phyloP scores from a whole-genome alignment of 1,284 basidiomycete genomes.

The Boletus hoseneyae region DNA sequence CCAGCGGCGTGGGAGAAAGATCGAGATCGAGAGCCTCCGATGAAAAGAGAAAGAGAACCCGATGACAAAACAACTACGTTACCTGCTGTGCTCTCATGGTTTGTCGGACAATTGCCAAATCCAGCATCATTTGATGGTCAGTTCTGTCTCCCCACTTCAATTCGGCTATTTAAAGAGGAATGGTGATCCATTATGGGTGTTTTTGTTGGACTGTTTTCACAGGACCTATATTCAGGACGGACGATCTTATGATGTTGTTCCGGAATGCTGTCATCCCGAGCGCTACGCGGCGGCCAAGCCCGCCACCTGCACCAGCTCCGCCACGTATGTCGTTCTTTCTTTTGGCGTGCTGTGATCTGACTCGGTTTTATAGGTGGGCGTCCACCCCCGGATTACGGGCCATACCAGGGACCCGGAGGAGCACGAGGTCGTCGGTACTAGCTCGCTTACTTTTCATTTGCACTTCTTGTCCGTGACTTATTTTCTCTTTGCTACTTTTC shows the following conservation, averaged over 20 bases:
- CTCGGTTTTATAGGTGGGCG: constrained; percentile 40
- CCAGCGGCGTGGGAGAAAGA: constrained; percentile 49
- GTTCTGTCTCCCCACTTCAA: constrained; percentile 27
- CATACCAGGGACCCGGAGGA: constrained; percentile 59
- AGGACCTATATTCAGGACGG: constrained; percentile 86
- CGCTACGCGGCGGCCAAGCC: constrained; percentile 44
- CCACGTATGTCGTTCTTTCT: constrained; percentile 24
- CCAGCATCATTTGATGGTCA: constrained; percentile 77
- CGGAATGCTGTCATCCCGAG: constrained; percentile 74
- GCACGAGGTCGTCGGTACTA: constrained; percentile 37
- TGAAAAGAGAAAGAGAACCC: constrained; percentile 41
- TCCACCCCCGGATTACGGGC: constrained; percentile 67
- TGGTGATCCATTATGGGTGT: constrained; percentile 14
- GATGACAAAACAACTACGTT: constrained; percentile 54
- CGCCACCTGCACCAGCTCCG: constrained; percentile 44
- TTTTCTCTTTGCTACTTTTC: constrained; percentile 9
- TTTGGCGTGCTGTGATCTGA: constrained; percentile 15
- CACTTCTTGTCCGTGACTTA: constrained; percentile 25
- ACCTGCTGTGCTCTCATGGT: constrained; percentile 75
- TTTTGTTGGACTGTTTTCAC: constrained; percentile 17
- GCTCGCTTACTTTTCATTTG: background rate
- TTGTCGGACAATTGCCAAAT: constrained; percentile 75
- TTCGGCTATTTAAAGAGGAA: constrained; percentile 15
- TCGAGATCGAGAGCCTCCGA: constrained; percentile 41
- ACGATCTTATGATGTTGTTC: constrained; percentile 81